Evolutionary conservation across 1,284 basidiomycete species (phyloP).

Genomic region (Lentinula novae-zelandiae): DNA sequence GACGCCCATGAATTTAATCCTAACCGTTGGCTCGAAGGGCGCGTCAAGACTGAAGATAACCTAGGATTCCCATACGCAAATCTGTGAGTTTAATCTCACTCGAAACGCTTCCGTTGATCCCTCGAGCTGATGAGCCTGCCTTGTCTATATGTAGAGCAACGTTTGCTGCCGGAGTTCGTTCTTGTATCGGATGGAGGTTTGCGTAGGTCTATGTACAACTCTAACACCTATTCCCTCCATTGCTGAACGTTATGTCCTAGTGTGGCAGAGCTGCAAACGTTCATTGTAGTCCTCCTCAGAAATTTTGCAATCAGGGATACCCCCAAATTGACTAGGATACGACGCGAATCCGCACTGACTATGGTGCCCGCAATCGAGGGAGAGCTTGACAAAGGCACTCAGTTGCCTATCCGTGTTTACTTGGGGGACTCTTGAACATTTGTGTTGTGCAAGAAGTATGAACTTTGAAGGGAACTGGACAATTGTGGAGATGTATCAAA

Average conservation of each 20-base stretch:
- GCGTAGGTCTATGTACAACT: constrained; percentile 25
- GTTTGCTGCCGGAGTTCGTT: constrained; percentile 38
- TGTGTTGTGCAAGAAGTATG: too few relatives aligned
- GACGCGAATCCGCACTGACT: constrained; percentile 37
- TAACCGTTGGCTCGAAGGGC: constrained; percentile 40
- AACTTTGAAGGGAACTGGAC: too few relatives aligned
- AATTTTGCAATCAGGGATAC: constrained; percentile 44
- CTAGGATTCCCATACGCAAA: constrained; percentile 45
- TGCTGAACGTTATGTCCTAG: constrained; percentile 16
- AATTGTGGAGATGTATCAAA: too few relatives aligned
- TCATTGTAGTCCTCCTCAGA: constrained; percentile 44
- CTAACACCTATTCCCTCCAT: constrained; percentile 1
- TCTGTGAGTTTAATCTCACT: constrained; percentile 34
- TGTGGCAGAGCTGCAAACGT: constrained; percentile 45
- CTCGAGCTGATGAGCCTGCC: neutral
- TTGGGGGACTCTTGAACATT: neutral
- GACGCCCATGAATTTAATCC: constrained; percentile 38
- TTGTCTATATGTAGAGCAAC: constrained; percentile 30
- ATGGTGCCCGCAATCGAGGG: constrained; percentile 47
- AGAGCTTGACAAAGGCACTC: constrained; percentile 38
- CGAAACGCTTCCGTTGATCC: neutral
- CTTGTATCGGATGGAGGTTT: constrained; percentile 53
- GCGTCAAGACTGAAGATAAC: constrained; percentile 30
- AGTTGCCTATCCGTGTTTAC: constrained; percentile 43
- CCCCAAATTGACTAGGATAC: constrained; percentile 33